phyloP scores from a whole-genome alignment of 2,329 filamentous ascomycete species.

The Phialophora expanda region DNA sequence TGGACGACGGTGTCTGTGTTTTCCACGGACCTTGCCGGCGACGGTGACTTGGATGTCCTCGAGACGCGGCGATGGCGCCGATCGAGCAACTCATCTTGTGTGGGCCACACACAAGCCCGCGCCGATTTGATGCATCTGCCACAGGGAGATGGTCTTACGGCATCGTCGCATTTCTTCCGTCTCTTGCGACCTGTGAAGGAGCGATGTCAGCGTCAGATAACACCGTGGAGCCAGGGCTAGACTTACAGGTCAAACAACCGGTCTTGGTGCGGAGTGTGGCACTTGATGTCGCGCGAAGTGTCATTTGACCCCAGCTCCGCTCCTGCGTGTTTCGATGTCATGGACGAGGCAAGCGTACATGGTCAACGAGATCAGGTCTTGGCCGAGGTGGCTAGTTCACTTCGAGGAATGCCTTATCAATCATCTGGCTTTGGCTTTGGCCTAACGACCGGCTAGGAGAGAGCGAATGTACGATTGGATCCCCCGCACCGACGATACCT shows the following conservation, averaged over 20 bases:
- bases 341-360: not conserved
- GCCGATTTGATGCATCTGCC: conserved; percentile 33
- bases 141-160: conserved; percentile 17
- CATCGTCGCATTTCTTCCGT: conserved; percentile 31
- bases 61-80: conserved; percentile 28
- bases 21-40: conserved; percentile 6
- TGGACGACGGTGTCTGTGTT: not conserved
- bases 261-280: conserved; percentile 33
- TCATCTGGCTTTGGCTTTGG: not conserved
- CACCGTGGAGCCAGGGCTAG: not conserved
- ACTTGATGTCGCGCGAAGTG: conserved; percentile 4
- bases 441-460: not conserved
- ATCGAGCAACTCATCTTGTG: conserved; percentile 29
- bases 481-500: not conserved
- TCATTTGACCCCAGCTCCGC: not conserved
- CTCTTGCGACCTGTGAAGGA: conserved; percentile 16
- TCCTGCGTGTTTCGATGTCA: not conserved
- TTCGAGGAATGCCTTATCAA: not conserved
- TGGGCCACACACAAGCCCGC: conserved; percentile 29
- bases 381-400: not conserved
- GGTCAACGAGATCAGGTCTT: not conserved
- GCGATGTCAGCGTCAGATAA: not conserved
- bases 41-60: conserved; percentile 10
- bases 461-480: not conserved
- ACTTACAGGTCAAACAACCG: conserved; percentile 32